A percentile compares a stretch with the other conserved stretches of the same genome.
Conservation (phyloP, 140 eudicot genomes). For the Anethum foeniculum region DNA sequence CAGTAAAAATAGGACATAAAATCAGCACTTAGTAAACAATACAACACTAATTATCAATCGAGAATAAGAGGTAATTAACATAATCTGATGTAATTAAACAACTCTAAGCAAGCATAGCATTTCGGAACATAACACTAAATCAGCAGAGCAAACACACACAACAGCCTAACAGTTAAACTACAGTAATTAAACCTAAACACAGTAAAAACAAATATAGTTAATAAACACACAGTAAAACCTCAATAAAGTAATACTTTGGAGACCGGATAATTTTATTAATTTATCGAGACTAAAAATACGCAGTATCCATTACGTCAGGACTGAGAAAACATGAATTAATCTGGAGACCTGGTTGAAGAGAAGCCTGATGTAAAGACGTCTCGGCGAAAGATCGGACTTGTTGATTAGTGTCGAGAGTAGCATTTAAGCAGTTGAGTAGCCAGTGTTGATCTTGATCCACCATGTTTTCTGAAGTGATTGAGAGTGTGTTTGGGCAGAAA, state of each 20-base stretch:
- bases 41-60: background rate
- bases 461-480: constrained; percentile 7
- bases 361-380: constrained; percentile 77
- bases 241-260: background rate
- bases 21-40: background rate
- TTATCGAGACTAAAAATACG: background rate
- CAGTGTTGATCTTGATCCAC: constrained; percentile 88
- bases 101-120: background rate
- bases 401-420: constrained; percentile 83
- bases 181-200: background rate
- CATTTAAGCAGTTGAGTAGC: constrained; percentile 78
- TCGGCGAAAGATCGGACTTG: constrained; percentile 89
- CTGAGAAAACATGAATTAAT: background rate
- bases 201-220: background rate
- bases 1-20: too few species aligned
- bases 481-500: constrained; percentile 8
- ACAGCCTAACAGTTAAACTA: background rate
- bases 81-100: background rate
- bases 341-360: constrained; percentile 68
- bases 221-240: background rate
- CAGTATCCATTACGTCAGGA: background rate
- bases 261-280: background rate
- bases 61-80: background rate
- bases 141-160: background rate
- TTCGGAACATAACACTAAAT: background rate